Percentiles rank a stretch among this genome's conserved stretches.
phyloP scores from a whole-genome alignment of 2,329 filamentous ascomycete species.

The Hypomyces perniciosus region DNA sequence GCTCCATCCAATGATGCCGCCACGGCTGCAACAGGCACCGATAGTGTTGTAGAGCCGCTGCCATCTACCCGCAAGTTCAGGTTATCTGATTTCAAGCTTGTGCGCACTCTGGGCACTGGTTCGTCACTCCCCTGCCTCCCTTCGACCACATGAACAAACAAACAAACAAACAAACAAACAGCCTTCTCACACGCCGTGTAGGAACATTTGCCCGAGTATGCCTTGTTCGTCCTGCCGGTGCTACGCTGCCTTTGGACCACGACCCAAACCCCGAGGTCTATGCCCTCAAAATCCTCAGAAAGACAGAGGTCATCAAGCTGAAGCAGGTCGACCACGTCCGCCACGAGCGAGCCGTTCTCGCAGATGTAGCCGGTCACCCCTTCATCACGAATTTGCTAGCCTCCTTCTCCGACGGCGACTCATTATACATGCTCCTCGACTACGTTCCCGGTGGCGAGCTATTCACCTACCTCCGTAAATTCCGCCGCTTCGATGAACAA shows the following conservation, averaged over 20 bases:
- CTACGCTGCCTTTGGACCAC: slow-evolving; percentile 30
- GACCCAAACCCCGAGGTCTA: slow-evolving; percentile 51
- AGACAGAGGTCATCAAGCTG: slow-evolving; percentile 67
- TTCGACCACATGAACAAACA: neutral
- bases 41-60: slow-evolving; percentile 14
- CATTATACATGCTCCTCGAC: slow-evolving; percentile 76
- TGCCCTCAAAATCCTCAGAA: slow-evolving; percentile 73
- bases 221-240: slow-evolving; percentile 61
- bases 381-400: slow-evolving; percentile 76
- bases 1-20: neutral
- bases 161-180: slow-evolving; percentile 5
- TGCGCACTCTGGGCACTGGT: slow-evolving; percentile 75
- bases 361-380: slow-evolving; percentile 71
- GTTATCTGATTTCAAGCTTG: slow-evolving; percentile 58
- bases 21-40: neutral
- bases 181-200: slow-evolving; percentile 22
- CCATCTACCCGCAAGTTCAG: slow-evolving; percentile 26
- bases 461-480: slow-evolving; percentile 73
- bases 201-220: slow-evolving; percentile 80
- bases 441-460: slow-evolving; percentile 81
- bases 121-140: slow-evolving; percentile 21
- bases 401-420: slow-evolving; percentile 74
- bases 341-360: slow-evolving; percentile 73
- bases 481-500: slow-evolving; percentile 71
- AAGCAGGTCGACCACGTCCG: slow-evolving; percentile 85